These are phyloP conservation scores for Syzygium malaccense DNA, from an alignment of 441 rosid species.

Conservation along the genomic window DNA sequence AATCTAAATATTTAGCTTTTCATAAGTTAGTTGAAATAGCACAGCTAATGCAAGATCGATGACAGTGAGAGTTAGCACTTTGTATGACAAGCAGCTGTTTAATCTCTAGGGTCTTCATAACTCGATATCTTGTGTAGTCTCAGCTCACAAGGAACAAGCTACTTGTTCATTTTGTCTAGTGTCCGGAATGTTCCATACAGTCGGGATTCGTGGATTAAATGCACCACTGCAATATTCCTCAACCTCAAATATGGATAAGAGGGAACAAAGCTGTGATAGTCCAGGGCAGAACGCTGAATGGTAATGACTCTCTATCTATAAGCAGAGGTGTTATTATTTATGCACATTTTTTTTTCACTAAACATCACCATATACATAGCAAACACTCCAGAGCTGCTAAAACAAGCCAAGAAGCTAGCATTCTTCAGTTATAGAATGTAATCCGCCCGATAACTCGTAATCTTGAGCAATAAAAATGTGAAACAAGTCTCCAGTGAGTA, in stretches of 20 bases:
- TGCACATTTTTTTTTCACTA: not conserved
- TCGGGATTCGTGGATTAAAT: not conserved
- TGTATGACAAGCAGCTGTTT: not conserved
- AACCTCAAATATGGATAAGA: not conserved
- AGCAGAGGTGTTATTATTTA: not conserved
- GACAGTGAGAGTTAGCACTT: not conserved
- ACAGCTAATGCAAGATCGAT: not conserved
- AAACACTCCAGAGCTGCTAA: not conserved
- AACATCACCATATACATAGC: not conserved
- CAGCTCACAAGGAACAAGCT: not conserved
- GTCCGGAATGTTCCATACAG: not conserved
- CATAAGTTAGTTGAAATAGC: not conserved
- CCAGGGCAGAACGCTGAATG: not conserved
- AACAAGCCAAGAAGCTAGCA: not conserved
- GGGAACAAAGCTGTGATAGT: not conserved
- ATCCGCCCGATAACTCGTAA: not conserved
- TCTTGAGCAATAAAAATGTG: not conserved
- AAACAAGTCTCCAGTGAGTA: not conserved
- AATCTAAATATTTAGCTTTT: not conserved
- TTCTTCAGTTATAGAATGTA: not conserved
- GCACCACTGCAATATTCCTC: not conserved
- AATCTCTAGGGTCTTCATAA: not conserved
- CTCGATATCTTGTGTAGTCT: not conserved
- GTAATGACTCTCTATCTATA: not conserved
- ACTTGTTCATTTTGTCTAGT: not conserved